Evolutionary conservation across 352 stramenopile genomes (phyloP).

Genomic region (Pythium sukuiense): DNA sequence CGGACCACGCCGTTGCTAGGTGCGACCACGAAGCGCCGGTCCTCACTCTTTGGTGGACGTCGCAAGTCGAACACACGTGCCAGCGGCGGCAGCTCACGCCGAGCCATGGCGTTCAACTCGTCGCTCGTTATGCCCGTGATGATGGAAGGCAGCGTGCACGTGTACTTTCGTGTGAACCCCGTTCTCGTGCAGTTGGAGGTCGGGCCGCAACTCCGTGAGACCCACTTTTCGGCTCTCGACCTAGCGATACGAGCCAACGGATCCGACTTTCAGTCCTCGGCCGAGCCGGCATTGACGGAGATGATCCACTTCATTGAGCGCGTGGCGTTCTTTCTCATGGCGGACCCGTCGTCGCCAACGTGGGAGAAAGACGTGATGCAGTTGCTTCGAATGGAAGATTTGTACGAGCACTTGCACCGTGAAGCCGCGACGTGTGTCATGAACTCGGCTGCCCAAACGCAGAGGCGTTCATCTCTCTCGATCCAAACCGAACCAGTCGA

Average conservation of each 20-base stretch:
- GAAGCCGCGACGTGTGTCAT: slow-evolving; percentile 29
- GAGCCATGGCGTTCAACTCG: slow-evolving; percentile 33
- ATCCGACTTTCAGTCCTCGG: background rate
- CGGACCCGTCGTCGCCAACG: slow-evolving; percentile 27
- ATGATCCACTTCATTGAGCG: slow-evolving; percentile 47
- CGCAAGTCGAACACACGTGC: slow-evolving; percentile 24
- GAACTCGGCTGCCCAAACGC: background rate
- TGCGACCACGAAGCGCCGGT: slow-evolving; percentile 26
- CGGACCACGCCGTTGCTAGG: slow-evolving; percentile 4
- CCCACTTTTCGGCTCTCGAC: slow-evolving; percentile 12
- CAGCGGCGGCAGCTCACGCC: slow-evolving; percentile 13
- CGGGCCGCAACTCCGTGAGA: slow-evolving; percentile 24
- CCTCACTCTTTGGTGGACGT: slow-evolving; percentile 37
- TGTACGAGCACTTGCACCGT: slow-evolving; percentile 43
- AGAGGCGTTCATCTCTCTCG: background rate
- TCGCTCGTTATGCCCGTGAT: slow-evolving; percentile 33
- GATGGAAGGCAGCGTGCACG: slow-evolving; percentile 15
- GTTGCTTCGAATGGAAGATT: slow-evolving; percentile 47
- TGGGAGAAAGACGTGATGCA: slow-evolving; percentile 56
- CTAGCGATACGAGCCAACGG: slow-evolving; percentile 3
- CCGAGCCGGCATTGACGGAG: slow-evolving; percentile 15
- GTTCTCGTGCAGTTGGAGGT: slow-evolving; percentile 35
- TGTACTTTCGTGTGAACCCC: slow-evolving; percentile 41
- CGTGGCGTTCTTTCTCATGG: slow-evolving; percentile 41
- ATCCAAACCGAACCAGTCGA: background rate